Evolutionary conservation across 2,329 filamentous ascomycete species (phyloP), one percentile per base, ranked within the genome.

Genomic region (Aspergillus jensenii): DNA sequence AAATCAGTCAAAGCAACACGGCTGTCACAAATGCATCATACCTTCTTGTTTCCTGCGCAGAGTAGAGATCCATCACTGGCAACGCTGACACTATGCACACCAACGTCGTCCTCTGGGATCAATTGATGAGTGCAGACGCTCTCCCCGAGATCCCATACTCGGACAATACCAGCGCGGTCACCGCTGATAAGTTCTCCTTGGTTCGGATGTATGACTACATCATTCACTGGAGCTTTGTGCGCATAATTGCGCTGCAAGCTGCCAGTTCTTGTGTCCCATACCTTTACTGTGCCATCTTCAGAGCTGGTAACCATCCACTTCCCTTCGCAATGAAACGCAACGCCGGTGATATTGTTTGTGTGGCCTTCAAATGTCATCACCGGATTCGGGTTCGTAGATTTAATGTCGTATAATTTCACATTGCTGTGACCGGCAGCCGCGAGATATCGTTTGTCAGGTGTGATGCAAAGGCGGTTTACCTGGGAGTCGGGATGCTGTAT

Each of bases 301-400:
- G 91, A 96, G 75, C 90, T 96, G 9, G 95, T 99, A 17, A 98
- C 95, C 90, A 99, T 97, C 95, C 95, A 99, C 79, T 99, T 99
- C 11, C 93, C 93, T 76, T 99, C 95, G 74, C 93, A 98, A 75
- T 99, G 95, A 74, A 99, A 99, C 11, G 93, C 93, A 47, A 99
- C 90, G 44, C 95, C 95, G 0, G 95, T 99, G 72, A 99, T 89
- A 70, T 99, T 99, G 65, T 88, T 91, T 12, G 91, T 95, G 78
- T 99, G 95, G 43, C 95, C 95, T 73, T 98, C 93, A 69, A 99
- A 98, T 19, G 90, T 93, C 69, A 98, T 86, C 23, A 98, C 83
- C 1, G 95, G 90, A 65, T 93, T 95, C 2, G 95, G 93, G 69
- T 98, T 98, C n/a, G 91, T 93, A 15, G 92, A 96, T 72, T 96